Base-by-base conservation (phyloP, 2,329 filamentous ascomycete species). In the Didymella keratinophila region DNA sequence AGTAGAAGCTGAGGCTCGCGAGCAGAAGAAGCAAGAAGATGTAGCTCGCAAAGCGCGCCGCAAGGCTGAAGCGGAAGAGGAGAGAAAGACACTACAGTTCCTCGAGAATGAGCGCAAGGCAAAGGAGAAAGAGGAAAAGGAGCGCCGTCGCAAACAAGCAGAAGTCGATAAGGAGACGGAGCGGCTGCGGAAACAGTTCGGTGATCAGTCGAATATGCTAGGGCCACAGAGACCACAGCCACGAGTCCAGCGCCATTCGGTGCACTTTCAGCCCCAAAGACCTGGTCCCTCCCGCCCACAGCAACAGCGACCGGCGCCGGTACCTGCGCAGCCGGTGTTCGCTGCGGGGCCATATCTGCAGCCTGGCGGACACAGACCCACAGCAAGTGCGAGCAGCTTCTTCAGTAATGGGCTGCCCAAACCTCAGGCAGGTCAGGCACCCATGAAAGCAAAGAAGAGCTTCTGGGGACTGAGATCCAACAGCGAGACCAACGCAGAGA, bases 111-210 rank as follows among this genome's bases (percentile, higher is more conserved):
- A 77, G 58, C 70, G 72, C 4, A 84, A 87, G 69, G 84, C 83
- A 68, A 88, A 90, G 83, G 81, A 90, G 4, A 84, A 89, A 47
- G 80, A 83, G 42, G 89, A 93, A 70, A 83, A 82, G 55, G 87
- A 90, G 66, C 82, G 80, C 0, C 83, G 79, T 54, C 75, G 78
- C 27, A 81, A 78, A 58, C 80, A 87, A 61, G 81, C 79, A 1
- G 84, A 85, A 52, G 69, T 83, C 14, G 80, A 96, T 34, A 86
- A 87, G 42, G 93, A 97, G 76, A 96, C 92, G 0, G 88, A 88
- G 65, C 84, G 92, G 0, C 79, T 97, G 8, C 81, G 86, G 21
- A 85, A 81, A 65, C 76, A 89, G 66, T 93, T 91, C 67, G 90
- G 90, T 46, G 80, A 73, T 54, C 74, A 77, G 47, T 69, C 66